phyloP scores from a whole-genome alignment of 805 yeast species.

The Candida michaelii region DNA sequence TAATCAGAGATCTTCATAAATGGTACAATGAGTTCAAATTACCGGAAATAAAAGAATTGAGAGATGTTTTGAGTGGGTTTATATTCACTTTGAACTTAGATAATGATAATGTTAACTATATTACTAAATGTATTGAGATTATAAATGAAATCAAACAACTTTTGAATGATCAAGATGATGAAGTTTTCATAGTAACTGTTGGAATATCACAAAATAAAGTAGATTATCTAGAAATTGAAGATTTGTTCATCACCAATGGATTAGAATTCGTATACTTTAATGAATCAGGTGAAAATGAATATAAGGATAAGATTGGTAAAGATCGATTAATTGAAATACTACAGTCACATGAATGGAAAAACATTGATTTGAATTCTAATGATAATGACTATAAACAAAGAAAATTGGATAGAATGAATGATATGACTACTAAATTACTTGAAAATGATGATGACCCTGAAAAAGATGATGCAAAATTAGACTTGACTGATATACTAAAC shows the following conservation, averaged over 20 bases:
- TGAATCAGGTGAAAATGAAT: slow-evolving; percentile 40
- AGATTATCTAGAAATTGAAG: slow-evolving; percentile 34
- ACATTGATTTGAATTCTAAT: slow-evolving; percentile 15
- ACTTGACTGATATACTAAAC: slow-evolving; percentile 30
- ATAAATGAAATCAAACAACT: slow-evolving; percentile 10
- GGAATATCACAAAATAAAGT: slow-evolving; percentile 19
- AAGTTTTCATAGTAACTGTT: slow-evolving; percentile 27
- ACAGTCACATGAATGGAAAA: slow-evolving; percentile 50
- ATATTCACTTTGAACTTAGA: slow-evolving; percentile 39
- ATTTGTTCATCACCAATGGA: slow-evolving; percentile 35
- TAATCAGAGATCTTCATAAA: slow-evolving; percentile 16
- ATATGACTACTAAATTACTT: slow-evolving; percentile 31
- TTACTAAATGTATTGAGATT: slow-evolving; percentile 20
- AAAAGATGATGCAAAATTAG: slow-evolving; percentile 14
- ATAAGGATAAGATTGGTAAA: slow-evolving; percentile 41
- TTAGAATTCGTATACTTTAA: slow-evolving; percentile 42
- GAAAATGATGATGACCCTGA: slow-evolving; percentile 6
- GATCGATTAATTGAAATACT: slow-evolving; percentile 46
- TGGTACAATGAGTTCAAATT: slow-evolving; percentile 43
- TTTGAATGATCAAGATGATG: slow-evolving; percentile 11
- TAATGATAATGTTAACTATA: slow-evolving; percentile 19
- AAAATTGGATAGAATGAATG: slow-evolving; percentile 20
- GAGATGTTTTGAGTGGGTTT: slow-evolving; percentile 48
- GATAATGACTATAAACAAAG: slow-evolving; percentile 18
- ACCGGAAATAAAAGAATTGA: slow-evolving; percentile 40